phyloP scores from a whole-genome alignment of 2,329 filamentous ascomycete species.

The Alternaria sp. region DNA sequence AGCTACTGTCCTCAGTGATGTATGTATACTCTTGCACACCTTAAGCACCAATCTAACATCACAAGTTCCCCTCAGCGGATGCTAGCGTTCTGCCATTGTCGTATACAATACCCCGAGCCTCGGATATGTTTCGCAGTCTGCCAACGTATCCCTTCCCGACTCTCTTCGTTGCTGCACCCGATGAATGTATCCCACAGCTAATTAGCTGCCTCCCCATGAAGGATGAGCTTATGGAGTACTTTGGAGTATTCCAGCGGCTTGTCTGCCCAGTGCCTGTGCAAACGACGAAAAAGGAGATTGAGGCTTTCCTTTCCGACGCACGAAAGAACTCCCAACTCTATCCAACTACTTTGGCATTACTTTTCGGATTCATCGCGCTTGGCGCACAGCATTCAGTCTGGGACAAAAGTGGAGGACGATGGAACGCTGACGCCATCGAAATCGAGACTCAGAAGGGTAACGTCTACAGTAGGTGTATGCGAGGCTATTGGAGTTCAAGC shows the following conservation, averaged over 20 bases:
- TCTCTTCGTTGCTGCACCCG: conserved; percentile 47
- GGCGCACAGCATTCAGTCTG: conserved; percentile 55
- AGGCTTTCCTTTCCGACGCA: conserved; percentile 52
- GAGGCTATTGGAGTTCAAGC: neutral
- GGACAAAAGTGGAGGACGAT: conserved; percentile 49
- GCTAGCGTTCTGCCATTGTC: conserved; percentile 48
- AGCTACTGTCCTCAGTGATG: conserved; percentile 56
- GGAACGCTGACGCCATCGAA: conserved; percentile 47
- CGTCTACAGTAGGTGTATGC: conserved; percentile 52
- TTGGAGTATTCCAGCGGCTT: conserved; percentile 52
- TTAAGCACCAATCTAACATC: conserved; percentile 19
- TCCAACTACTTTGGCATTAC: conserved; percentile 56
- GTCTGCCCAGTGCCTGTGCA: conserved; percentile 54
- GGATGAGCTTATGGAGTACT: conserved; percentile 48
- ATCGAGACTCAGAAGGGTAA: conserved; percentile 48
- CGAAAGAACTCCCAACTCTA: conserved; percentile 52
- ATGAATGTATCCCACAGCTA: conserved; percentile 45
- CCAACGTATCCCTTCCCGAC: conserved; percentile 55
- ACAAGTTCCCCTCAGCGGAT: conserved; percentile 53
- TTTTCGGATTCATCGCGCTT: conserved; percentile 56
- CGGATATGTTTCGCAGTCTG: conserved; percentile 52
- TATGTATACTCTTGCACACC: conserved; percentile 24
- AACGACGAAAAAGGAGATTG: conserved; percentile 52
- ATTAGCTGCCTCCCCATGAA: conserved; percentile 48
- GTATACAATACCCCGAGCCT: conserved; percentile 51